phyloP scores from a whole-genome alignment of 352 stramenopile genomes.

The Phytopythium sindhum region DNA sequence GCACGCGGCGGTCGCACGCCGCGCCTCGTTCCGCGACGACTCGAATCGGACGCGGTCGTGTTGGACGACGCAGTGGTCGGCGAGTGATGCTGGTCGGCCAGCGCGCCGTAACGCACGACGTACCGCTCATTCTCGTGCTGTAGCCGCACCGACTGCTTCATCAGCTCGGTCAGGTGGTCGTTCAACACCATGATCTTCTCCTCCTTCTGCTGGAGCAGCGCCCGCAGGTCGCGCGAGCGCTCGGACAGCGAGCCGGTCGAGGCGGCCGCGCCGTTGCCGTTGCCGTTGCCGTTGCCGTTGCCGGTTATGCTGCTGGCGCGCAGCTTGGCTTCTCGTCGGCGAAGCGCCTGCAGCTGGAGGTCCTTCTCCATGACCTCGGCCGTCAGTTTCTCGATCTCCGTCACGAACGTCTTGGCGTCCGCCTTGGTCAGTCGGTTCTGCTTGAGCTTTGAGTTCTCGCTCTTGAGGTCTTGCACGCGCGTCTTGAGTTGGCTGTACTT shows the following conservation, averaged over 20 bases:
- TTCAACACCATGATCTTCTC: constrained; percentile 82
- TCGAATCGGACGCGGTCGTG: constrained; percentile 17
- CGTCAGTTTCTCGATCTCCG: constrained; percentile 50
- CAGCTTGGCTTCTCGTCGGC: constrained; percentile 12
- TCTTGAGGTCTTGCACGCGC: constrained; percentile 42
- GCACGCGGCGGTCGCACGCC: neutral
- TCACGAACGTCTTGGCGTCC: constrained; percentile 41
- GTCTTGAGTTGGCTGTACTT: constrained; percentile 45
- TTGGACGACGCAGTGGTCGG: constrained; percentile 17
- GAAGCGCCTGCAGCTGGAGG: constrained; percentile 37
- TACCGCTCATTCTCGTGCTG: constrained; percentile 76
- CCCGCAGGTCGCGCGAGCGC: constrained; percentile 50
- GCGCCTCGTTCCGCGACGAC: neutral
- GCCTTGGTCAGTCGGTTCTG: constrained; percentile 34
- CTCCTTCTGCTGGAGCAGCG: constrained; percentile 54
- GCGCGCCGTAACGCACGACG: constrained; percentile 28
- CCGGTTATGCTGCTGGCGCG: constrained; percentile 12
- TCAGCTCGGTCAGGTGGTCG: constrained; percentile 81
- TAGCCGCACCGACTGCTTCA: constrained; percentile 71
- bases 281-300: constrained; percentile 10
- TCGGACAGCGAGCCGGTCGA: constrained; percentile 18
- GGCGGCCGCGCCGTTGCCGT: constrained; percentile 11
- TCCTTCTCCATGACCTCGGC: constrained; percentile 51
- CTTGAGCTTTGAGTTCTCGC: constrained; percentile 53
- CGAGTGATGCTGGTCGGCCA: constrained; percentile 12